Base-by-base conservation (phyloP, 1,139 yeast genomes). In the Yamadazyma songkhlaensis region DNA sequence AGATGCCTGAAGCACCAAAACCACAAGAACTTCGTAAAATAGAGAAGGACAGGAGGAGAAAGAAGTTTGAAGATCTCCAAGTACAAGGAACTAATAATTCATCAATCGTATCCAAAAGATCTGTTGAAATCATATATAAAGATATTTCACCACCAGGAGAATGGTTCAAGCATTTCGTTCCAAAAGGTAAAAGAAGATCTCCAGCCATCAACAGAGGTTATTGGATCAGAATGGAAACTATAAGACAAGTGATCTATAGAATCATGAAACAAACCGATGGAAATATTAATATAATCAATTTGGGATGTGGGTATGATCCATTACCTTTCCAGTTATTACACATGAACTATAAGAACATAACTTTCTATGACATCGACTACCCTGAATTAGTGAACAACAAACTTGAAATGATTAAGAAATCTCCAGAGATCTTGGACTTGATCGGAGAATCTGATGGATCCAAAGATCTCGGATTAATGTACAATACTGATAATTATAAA, bases 301-400 rank as follows among this genome's bases (percentile, higher is more conserved):
- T 86, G 29, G 95, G 95, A 1, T 85, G 95, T 60, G 95, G 95
- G 6, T 86, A 74, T 54, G 90, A 83, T 54, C 87, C 89, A 3
- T 61, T 84, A 43, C 89, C 95, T 3, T 85, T 84, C 50, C 86
- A 84, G 51, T 55, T 80, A 37, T 58, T 84, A 27, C 51, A 36
- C 53, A 57, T 43, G 38, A 50, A 48, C 14, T 28, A 45, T 9
- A 38, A 50, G 13, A 32, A 57, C 2, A 53, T 79, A 10, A 59
- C 66, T 1, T 84, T 84, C 50, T 64, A 82, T 17, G 95, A 86
- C 58, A 72, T 86, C 31, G 95, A 85, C 55, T 86, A 83, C 53
- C 85, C 89, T 0, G 90, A 82, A 31, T 60, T 86, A 31, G 74
- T 83, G 25, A 48, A 59, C 29, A 71, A 71, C 37, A 83, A 86